These are phyloP conservation scores for Hymenotorrendiella dingleyae DNA, from an alignment of 2,329 filamentous ascomycete genomes.

Conservation along the genomic window DNA sequence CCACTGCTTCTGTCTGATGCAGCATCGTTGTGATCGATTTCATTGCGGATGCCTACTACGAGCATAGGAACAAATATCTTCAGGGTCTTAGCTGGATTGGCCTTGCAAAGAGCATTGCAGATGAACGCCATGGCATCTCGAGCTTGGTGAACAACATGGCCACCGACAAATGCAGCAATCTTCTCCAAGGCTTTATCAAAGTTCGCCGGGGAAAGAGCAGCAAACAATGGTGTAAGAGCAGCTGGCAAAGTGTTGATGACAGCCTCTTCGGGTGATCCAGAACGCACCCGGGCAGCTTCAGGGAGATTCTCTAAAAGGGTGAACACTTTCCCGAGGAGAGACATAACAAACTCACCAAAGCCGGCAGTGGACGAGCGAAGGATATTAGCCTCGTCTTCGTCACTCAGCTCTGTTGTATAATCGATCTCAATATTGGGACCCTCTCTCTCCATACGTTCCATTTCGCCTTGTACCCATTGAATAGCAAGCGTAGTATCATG, in stretches of 20 bases:
- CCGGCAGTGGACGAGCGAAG: conserved; percentile 90
- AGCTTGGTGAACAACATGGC: conserved; percentile 94
- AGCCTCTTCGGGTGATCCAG: conserved; percentile 90
- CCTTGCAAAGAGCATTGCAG: conserved; percentile 91
- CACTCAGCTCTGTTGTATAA: conserved; percentile 74
- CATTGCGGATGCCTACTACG: conserved; percentile 84
- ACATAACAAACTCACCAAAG: conserved; percentile 86
- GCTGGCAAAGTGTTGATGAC: conserved; percentile 94
- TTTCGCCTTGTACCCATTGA: conserved; percentile 89
- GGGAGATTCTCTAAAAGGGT: conserved; percentile 92
- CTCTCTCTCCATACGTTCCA: conserved; percentile 87
- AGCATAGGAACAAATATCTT: conserved; percentile 88
- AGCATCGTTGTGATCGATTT: conserved; percentile 94
- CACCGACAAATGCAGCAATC: conserved; percentile 82
- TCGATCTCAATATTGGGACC: conserved; percentile 81
- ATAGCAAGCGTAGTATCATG: conserved; percentile 74
- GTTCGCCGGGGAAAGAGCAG: conserved; percentile 84
- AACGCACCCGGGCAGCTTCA: conserved; percentile 80
- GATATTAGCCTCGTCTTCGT: conserved; percentile 82
- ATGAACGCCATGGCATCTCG: conserved; percentile 98
- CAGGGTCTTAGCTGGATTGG: conserved; percentile 87
- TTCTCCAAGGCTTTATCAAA: conserved; percentile 91
- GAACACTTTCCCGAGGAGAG: conserved; percentile 89
- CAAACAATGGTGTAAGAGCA: conserved; percentile 83
- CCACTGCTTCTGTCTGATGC: conserved; percentile 92